Conservation (phyloP, 768 basidiomycete genomes). For the Tricholomella constricta region DNA sequence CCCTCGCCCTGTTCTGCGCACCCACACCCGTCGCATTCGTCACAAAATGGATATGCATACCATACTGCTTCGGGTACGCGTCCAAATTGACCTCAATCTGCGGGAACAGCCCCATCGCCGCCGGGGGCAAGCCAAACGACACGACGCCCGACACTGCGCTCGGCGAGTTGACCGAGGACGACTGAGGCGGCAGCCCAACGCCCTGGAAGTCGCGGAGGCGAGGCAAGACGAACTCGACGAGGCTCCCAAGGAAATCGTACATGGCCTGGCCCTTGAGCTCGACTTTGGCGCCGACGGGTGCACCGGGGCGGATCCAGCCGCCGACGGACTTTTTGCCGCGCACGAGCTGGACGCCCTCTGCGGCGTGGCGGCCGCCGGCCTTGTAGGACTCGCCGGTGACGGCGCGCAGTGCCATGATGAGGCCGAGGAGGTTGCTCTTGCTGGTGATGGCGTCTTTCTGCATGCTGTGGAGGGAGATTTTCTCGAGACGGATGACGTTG, state of each 20-base stretch:
- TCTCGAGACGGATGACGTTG: conserved; percentile 76
- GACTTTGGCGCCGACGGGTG: conserved; percentile 88
- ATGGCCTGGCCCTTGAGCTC: conserved; percentile 88
- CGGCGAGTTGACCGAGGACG: conserved; percentile 69
- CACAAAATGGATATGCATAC: conserved; percentile 93
- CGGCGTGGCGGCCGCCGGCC: conserved; percentile 70
- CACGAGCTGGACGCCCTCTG: conserved; percentile 79
- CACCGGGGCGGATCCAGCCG: conserved; percentile 82
- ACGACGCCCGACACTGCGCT: conserved; percentile 86
- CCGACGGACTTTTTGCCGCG: conserved; percentile 67
- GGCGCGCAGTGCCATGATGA: conserved; percentile 85
- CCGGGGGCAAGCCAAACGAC: conserved; percentile 81
- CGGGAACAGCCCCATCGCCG: conserved; percentile 89
- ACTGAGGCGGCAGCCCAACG: conserved; percentile 73
- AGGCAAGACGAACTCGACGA: conserved; percentile 95
- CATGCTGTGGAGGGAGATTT: conserved; percentile 86
- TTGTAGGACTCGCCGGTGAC: conserved; percentile 81
- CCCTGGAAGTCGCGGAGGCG: conserved; percentile 90
- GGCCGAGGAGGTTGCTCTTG: conserved; percentile 74
- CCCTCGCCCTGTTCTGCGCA: conserved; percentile 86
- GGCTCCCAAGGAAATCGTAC: conserved; percentile 89
- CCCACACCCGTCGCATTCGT: conserved; percentile 88
- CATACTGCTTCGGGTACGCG: conserved; percentile 80
- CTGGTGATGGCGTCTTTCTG: conserved; percentile 75
- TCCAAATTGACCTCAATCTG: conserved; percentile 95